Percentiles rank a stretch among this genome's conserved stretches.
Evolutionary conservation across 2,329 filamentous ascomycete genomes (phyloP).

Genomic region (Paramyrothecium sp.): DNA sequence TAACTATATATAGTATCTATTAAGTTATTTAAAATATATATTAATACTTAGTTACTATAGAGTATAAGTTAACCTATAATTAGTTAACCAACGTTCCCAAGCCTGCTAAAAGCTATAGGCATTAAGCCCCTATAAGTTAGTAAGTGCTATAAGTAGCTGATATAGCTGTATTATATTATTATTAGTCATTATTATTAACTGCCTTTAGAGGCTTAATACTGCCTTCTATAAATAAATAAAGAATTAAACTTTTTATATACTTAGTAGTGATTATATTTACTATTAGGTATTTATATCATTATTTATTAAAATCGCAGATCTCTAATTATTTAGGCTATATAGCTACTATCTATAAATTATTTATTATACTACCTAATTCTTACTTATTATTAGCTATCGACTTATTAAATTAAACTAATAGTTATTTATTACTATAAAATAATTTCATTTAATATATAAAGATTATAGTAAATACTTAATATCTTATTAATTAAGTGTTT

Average conservation of each 20-base stretch:
- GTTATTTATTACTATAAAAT: background rate
- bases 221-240: too few species aligned
- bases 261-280: background rate
- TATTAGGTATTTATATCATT: background rate
- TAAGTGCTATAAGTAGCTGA: background rate
- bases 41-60: too few species aligned
- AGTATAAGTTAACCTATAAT: too few species aligned
- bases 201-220: too few species aligned
- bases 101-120: too few species aligned
- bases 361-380: background rate
- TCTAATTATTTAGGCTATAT: background rate
- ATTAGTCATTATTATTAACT: background rate
- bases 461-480: background rate
- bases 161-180: background rate
- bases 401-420: too few species aligned
- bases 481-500: background rate
- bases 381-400: background rate
- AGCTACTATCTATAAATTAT: background rate
- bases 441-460: slow-evolving; percentile 6
- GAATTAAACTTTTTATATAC: background rate
- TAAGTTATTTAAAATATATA: background rate
- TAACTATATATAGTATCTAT: background rate
- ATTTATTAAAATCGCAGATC: background rate
- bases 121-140: too few species aligned
- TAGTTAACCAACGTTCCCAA: too few species aligned